Percentiles rank a stretch among this genome's conserved stretches.
Conservation (phyloP, 2,329 filamentous ascomycete species). For the Pseudogymnoascus sp. region DNA sequence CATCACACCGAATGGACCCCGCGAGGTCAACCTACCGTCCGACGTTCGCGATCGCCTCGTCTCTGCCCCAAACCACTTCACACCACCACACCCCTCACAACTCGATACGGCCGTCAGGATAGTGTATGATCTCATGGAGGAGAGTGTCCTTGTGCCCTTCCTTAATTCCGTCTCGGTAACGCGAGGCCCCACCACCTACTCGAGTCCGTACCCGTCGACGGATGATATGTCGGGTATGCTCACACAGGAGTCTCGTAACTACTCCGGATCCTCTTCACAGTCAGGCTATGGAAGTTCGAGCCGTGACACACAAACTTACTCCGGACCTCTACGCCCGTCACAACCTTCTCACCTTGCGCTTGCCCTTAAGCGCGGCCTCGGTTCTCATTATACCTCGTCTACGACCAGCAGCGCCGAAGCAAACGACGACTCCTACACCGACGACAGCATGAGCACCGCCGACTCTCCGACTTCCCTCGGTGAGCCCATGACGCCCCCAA, state of each 20-base stretch:
- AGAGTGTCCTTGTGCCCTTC: slow-evolving; percentile 89
- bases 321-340: background rate
- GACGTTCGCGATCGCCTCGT: slow-evolving; percentile 78
- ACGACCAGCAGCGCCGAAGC: background rate
- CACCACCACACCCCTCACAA: slow-evolving; percentile 66
- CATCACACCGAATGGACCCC: slow-evolving; percentile 74
- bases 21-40: slow-evolving; percentile 86
- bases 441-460: background rate
- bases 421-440: background rate
- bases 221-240: slow-evolving; percentile 25
- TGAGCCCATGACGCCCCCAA: slow-evolving; percentile 9
- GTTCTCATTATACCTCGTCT: background rate
- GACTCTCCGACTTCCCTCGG: background rate
- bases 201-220: slow-evolving; percentile 27
- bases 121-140: slow-evolving; percentile 94
- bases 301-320: background rate
- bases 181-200: slow-evolving; percentile 21
- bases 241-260: background rate
- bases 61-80: slow-evolving; percentile 49
- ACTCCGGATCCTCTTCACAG: background rate
- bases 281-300: background rate
- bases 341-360: background rate
- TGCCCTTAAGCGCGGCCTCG: background rate
- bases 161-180: slow-evolving; percentile 49
- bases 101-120: slow-evolving; percentile 80